Evolutionary conservation across 2,329 filamentous ascomycete species (phyloP), one percentile per base, ranked within the genome.

Genomic region (Chaetomium globosum): DNA sequence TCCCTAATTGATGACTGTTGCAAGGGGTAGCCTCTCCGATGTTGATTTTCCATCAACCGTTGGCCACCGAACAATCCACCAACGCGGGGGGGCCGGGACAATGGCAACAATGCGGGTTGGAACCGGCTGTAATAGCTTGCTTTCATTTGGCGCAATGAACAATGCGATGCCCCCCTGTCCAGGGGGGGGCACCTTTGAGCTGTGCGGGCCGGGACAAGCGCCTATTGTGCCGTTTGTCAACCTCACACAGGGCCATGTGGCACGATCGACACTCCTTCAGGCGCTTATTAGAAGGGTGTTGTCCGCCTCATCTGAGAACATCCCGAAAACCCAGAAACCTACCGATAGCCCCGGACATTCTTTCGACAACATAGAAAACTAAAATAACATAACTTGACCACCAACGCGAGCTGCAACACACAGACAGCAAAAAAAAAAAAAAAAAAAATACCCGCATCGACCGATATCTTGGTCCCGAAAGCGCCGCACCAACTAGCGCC

Each of bases 41-140:
- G 39, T 46, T 49, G 59, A 36, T 59, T 65, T 61, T 64, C 53
- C 54, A 54, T 62, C 67, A 67, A 62, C 60, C 39, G 65, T 43
- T 67, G 65, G 65, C 63, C 55, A 31, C 63, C 52, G 59, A 16
- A 36, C 16, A 48, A 9, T 59, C 52, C 23, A 51, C 48, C 64
- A 52, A 31, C 39, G 21, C 46, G 36, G 61, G 46, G 46, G 13
- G 31, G 52, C 59, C 53, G n/a, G 19, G 55, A 56, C 55, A 49
- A 62, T 49, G 52, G 39, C 49, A 52, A 49, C 62, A 49, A 66
- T 58, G 52, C 36, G 43, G 48, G 55, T 30, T 53, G n/a, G 21
- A 31, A 51, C 51, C 51, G 52, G 54, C 16, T 21, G 58, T n/a
- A 46, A 48, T 54, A 59, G 59, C 53, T 55, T 58, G 36, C 49